phyloP scores from a whole-genome alignment of 768 basidiomycete species.

The Cantharellus anzutake region DNA sequence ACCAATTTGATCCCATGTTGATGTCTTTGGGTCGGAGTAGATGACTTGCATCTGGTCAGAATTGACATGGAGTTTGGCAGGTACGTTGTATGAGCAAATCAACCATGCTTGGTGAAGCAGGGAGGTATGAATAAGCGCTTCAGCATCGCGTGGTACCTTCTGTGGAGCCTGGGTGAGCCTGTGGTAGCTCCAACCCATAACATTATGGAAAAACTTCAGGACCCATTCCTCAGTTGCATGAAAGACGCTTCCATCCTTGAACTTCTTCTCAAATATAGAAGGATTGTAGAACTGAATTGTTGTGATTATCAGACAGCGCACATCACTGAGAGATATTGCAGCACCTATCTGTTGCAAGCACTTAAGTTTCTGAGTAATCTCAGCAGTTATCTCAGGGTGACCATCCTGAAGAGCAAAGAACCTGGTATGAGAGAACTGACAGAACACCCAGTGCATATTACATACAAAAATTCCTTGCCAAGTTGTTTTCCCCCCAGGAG shows the following conservation, averaged over 20 bases:
- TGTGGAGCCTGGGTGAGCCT: slow-evolving; percentile 18
- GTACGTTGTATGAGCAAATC: slow-evolving; percentile 15
- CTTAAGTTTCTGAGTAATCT: background rate
- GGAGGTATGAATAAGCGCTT: slow-evolving; percentile 9
- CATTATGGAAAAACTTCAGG: slow-evolving; percentile 10
- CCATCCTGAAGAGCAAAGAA: background rate
- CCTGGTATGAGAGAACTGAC: slow-evolving; percentile 6
- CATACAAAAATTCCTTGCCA: background rate
- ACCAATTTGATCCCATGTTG: slow-evolving; percentile 19
- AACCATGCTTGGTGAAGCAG: slow-evolving; percentile 13
- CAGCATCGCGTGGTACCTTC: slow-evolving; percentile 18
- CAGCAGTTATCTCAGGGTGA: too few relatives aligned
- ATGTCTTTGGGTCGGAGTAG: slow-evolving; percentile 10
- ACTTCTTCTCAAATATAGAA: slow-evolving; percentile 13
- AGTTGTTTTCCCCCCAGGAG: background rate
- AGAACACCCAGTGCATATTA: background rate
- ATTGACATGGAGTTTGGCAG: slow-evolving; percentile 17
- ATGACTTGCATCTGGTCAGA: slow-evolving; percentile 21
- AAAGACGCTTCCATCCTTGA: slow-evolving; percentile 16
- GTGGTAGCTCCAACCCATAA: slow-evolving; percentile 15
- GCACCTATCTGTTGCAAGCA: slow-evolving; percentile 11
- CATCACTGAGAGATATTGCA: slow-evolving; percentile 15
- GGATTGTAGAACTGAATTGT: slow-evolving; percentile 13
- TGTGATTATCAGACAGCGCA: slow-evolving; percentile 17
- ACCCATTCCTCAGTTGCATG: slow-evolving; percentile 15